Evolutionary conservation across 192 early-diverging fungal genomes (phyloP), one percentile per base, ranked within the genome.

Genomic region (Coemansia biformis): DNA sequence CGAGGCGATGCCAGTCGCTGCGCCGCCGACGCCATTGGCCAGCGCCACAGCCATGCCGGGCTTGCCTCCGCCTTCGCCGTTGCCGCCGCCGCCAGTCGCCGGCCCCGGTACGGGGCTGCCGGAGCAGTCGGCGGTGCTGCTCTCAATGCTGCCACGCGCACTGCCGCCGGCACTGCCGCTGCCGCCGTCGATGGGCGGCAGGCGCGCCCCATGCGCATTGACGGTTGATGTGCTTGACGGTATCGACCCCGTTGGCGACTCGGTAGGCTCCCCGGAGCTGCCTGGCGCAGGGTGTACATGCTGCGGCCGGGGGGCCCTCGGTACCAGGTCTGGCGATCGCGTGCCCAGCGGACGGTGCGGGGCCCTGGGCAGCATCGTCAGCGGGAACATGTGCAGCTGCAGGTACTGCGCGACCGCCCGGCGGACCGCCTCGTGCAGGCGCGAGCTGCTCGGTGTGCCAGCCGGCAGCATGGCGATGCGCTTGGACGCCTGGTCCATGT

Each of bases 381-480:
- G 68, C 10, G 87, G 82, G 26, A 87, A 80, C 87, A 89, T 89
- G 23, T 84, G 83, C 22, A 78, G 77, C 57, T 89, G 87, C 33
- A 89, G 56, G 32, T 87, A 89, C 50, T 83, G 77, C 17, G 74
- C 83, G 4, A 83, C 81, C 3, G 78, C 74, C 12, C 75, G 64
- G 12, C 83, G 75, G 16, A 89, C 76, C 13, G 83, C 83, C n/a
- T 47, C 38, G 30, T 87, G 81, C 28, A 89, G 56, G 19, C 83
- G 81, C 23, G 75, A 66, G 48, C 75, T 63, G 17, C 74, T 57
- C 0, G 77, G 47, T 1, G 79, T 63, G 6, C 47, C 49, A 0
- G 72, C 73, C 8, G 81, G 81, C 18, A 86, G 53, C 15, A 58
- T 62, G 3, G 47, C 70, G 28, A 89, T 81, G 38, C 71, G 70